These are phyloP conservation scores for Trichoderma lentiforme DNA, from an alignment of 2,329 filamentous ascomycete species.

Conservation along the genomic window DNA sequence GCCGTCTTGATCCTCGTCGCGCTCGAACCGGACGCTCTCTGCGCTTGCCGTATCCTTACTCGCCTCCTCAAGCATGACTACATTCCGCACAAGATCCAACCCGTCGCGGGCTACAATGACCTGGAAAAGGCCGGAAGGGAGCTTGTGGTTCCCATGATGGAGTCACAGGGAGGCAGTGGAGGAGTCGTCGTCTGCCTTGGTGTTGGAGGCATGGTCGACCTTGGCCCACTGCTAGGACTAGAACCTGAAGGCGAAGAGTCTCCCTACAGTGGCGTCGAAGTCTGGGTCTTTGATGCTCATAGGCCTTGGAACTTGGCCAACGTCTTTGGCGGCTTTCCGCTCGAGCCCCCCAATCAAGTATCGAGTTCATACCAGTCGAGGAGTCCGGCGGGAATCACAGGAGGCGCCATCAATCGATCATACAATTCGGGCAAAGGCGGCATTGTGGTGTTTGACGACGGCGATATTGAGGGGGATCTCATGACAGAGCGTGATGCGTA, in stretches of 20 bases:
- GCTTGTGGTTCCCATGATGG: conserved; percentile 81
- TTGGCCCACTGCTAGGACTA: conserved; percentile 75
- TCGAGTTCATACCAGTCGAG: conserved; percentile 47
- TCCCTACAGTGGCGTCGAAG: conserved; percentile 78
- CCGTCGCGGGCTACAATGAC: conserved; percentile 88
- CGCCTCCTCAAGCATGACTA: conserved; percentile 95
- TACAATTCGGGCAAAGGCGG: conserved; percentile 81
- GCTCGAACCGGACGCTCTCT: conserved; percentile 92
- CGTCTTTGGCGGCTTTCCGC: conserved; percentile 74
- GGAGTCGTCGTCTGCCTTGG: conserved; percentile 90
- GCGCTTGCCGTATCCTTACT: conserved; percentile 90
- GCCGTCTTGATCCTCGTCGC: conserved; percentile 89
- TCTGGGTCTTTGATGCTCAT: conserved; percentile 90
- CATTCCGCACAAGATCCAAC: conserved; percentile 95
- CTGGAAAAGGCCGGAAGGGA: conserved; percentile 75
- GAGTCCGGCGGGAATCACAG: conserved; percentile 63
- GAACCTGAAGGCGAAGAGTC: conserved; percentile 60
- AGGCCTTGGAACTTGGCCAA: conserved; percentile 94
- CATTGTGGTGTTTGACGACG: conserved; percentile 92
- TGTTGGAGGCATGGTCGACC: conserved; percentile 85
- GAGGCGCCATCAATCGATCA: conserved; percentile 65
- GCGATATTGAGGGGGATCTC: conserved; percentile 86
- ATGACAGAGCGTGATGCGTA: conserved; percentile 74
- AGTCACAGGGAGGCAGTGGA: conserved; percentile 75
- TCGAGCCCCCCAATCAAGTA: conserved; percentile 49